Evolutionary conservation across 75 land plant species (phyloP), one percentile per base, ranked within the genome.

Genomic region (Picea sitchensis): DNA sequence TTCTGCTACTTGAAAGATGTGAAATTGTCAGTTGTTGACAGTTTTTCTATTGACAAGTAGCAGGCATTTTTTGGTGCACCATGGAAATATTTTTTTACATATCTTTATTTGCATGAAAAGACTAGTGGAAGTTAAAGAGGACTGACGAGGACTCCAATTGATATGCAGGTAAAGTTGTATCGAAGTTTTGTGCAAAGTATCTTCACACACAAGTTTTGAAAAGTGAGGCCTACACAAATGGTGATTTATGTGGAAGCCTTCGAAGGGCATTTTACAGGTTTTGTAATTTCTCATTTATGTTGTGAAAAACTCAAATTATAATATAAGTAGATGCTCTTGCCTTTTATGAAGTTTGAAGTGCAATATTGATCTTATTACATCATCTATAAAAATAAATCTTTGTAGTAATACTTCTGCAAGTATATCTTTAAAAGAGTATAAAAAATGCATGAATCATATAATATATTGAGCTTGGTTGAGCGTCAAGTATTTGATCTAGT

Each of bases 151-250:
- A 71, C 2, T 71, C 20, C 44, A 44, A 44, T 41, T 34, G 73
- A 38, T 20, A 32, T 89, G 80, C 85, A 95, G 98, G 98, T 14
- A 94, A 90, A 75, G 94, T 92, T 23, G 98, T 96, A 61, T 87
- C 98, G 5, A 96, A 93, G 84, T 96, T 96, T 65, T 96, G 98
- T 87, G 98, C 98, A 41, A 96, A 96, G 73, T 87, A 83, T 81
- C 87, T 96, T 57, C 98, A 96, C 67, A 81, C 82, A 18, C 90
- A 94, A 79, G 90, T 93, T 41, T 79, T 94, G 31, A 90, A 83
- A 82, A 82, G 84, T 87, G 91, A 94, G 79, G 88, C 94, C 11
- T 91, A 88, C 86, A 75, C 81, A 54, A 72, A 87, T 82, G 98
- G 94, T n/a, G 91, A 94, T 74, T 83, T 96, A 62, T 84, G 84